phyloP scores from a whole-genome alignment of 306 rosid genomes.

The Ziziphus jujuba region DNA sequence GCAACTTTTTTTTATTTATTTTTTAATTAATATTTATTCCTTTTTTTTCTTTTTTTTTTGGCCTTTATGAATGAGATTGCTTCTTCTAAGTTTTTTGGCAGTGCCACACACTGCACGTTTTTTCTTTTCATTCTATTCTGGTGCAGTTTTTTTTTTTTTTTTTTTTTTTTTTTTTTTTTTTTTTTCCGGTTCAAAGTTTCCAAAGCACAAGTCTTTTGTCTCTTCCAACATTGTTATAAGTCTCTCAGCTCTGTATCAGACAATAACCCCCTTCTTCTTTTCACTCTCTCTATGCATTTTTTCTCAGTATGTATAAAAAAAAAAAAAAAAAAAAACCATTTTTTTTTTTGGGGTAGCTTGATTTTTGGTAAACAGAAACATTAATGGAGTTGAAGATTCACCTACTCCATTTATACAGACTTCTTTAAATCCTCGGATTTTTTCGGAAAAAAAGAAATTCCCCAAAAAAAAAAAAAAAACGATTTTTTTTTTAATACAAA shows the following conservation, averaged over 20 bases:
- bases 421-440: conserved; percentile 33
- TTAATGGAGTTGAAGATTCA: conserved; percentile 48
- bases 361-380: conserved; percentile 18
- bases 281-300: conserved; percentile 21
- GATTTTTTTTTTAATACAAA: no score
- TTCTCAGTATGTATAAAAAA: background rate
- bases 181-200: conserved; percentile 41
- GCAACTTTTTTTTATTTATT: background rate
- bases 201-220: conserved; percentile 36
- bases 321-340: background rate
- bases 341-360: background rate
- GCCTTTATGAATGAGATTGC: conserved; percentile 43
- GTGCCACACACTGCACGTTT: conserved; percentile 57
- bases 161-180: no score
- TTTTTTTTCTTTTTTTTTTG: background rate
- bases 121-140: conserved; percentile 50
- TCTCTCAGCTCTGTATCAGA: conserved; percentile 10
- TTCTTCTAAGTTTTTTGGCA: conserved; percentile 28
- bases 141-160: conserved; percentile 30
- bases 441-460: no score
- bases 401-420: conserved; percentile 57
- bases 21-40: background rate
- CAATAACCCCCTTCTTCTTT: conserved; percentile 5
- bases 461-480: no score
- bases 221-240: conserved; percentile 17